Percentiles rank a stretch among this genome's conserved stretches.
Evolutionary conservation across 2,329 filamentous ascomycete genomes (phyloP).

Genomic region (Beauveria caledonica): DNA sequence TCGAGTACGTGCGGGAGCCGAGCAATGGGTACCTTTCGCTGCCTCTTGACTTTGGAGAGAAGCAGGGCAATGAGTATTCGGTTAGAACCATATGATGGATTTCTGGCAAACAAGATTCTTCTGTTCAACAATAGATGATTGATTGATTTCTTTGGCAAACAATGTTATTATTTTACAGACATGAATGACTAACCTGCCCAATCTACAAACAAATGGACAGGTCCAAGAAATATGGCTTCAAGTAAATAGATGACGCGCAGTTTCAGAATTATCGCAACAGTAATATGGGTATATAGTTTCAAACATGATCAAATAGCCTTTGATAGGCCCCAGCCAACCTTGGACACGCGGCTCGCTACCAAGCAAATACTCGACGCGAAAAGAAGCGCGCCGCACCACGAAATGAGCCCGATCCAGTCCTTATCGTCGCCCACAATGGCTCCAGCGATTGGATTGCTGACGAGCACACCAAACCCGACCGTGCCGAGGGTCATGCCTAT

Average conservation of each 20-base stretch:
- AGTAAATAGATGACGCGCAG: no score
- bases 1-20: neutral
- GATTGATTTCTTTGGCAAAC: no score
- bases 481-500: constrained; percentile 27
- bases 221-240: neutral
- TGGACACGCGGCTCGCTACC: neutral
- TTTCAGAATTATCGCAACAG: no score
- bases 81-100: neutral
- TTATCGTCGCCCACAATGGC: constrained; percentile 10
- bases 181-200: no score
- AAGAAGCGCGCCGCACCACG: neutral
- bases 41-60: neutral
- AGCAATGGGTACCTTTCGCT: neutral
- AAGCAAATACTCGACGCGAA: neutral
- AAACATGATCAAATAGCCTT: neutral
- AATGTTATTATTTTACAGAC: no score
- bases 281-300: neutral
- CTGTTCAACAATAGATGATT: no score
- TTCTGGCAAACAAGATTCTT: no score
- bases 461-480: constrained; percentile 38
- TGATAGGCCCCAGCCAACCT: neutral
- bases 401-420: neutral
- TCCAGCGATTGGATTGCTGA: constrained; percentile 38
- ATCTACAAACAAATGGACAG: no score
- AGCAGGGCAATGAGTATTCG: neutral